Evolutionary conservation across 202 grass and related monocot genomes (phyloP), one percentile per base, ranked within the genome.

Genomic region (Tripidium arundinaceum): DNA sequence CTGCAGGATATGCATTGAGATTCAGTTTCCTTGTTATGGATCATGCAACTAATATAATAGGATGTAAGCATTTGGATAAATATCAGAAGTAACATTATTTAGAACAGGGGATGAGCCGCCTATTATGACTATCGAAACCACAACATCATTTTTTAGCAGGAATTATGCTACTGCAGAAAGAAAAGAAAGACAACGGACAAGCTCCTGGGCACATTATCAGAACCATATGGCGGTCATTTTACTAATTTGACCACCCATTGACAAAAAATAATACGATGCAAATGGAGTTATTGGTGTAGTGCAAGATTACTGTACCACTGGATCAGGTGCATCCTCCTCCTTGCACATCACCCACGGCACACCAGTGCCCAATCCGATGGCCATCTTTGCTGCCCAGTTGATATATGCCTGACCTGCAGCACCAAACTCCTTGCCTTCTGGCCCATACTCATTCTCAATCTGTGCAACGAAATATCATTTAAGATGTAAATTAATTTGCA

Each of bases 331-430:
- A 29, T 99, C 96, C 26, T 99, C 96, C 78, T 99, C 88, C 76
- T 99, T 99, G 90, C 96, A 99, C 96, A 99, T 99, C 43, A 99
- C 90, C 96, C 96, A 99, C 11, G 96, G 96, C 15, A 99, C 96
- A 78, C 96, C 96, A 4, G 96, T 99, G 62, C 62, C 85, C 84
- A 99, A 74, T 40, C 92, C 89, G 1, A 96, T 69, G 0, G 96
- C 96, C 96, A 99, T 99, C 81, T 91, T 84, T 65, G 96, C 96
- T 29, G 96, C 90, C 96, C 96, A 99, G 54, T 91, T 85, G 47
- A 91, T 88, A 72, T 99, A 99, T 65, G 96, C 86, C 74, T 91
- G 78, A 22, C 92, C 96, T 25, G 90, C 86, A 4, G 68, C 54
- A 64, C 96, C 96, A 76, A 96, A 86, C 46, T 83, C 84, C 74